Conservation (phyloP, 257 asterid genomes). For the Salvia hispanica region DNA sequence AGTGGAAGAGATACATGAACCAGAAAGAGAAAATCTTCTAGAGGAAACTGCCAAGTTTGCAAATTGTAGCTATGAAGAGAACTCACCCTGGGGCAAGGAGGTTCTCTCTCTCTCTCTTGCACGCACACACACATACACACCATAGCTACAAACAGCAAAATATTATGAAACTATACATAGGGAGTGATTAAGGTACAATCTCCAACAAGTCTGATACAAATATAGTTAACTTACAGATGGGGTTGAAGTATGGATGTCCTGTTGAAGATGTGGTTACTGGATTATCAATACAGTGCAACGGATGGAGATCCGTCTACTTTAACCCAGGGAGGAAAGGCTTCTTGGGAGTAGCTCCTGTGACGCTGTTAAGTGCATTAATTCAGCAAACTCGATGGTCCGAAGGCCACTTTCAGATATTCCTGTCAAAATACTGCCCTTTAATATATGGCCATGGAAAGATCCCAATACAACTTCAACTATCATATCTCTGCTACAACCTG, state of each 20-base stretch:
- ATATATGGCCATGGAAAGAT: conserved; percentile 21
- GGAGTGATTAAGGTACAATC: neutral
- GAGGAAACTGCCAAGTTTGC: conserved; percentile 13
- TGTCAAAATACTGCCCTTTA: conserved; percentile 20
- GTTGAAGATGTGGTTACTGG: conserved; percentile 22
- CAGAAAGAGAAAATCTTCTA: neutral
- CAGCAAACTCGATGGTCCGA: conserved; percentile 24
- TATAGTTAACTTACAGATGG: conserved; percentile 7
- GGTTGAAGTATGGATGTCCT: conserved; percentile 22
- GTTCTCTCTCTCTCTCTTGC: neutral
- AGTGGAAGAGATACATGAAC: neutral
- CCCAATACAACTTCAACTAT: conserved; percentile 18
- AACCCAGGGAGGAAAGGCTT: conserved; percentile 18
- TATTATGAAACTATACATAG: neutral
- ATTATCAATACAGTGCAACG: conserved; percentile 15
- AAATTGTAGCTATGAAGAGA: conserved; percentile 12
- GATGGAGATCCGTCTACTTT: conserved; percentile 11
- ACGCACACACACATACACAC: conserved; percentile 6
- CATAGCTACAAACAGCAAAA: neutral
- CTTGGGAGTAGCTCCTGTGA: conserved; percentile 14
- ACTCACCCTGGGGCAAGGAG: conserved; percentile 29
- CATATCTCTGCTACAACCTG: conserved; percentile 21
- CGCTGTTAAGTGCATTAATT: conserved; percentile 3
- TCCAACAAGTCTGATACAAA: neutral
- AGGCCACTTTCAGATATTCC: conserved; percentile 18